Evolutionary conservation across 2,329 filamentous ascomycete species (phyloP), one percentile per base, ranked within the genome.

Genomic region (Alternaria panax): DNA sequence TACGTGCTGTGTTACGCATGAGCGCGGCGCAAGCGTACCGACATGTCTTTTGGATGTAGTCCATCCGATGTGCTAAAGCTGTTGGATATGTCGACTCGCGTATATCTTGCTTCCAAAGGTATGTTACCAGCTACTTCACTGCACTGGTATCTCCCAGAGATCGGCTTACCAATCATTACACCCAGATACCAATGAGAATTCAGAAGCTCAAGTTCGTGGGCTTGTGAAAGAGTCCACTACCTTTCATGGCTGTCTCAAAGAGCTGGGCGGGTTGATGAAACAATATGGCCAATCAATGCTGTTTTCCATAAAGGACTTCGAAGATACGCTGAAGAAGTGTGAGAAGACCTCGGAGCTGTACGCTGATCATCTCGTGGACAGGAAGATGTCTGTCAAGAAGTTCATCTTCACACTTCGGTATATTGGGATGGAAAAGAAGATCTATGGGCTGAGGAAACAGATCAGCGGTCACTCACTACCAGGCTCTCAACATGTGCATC

Each of bases 21-120:
- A 69, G 71, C 71, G 72, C 71, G 67, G 65, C 66, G 62, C 60
- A 57, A 58, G 63, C 57, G 41, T 52, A 41, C 24, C 34, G 45
- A 48, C 16, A 76, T 75, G 72, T 72, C 71, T 32, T 74, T 75
- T 59, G 74, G 74, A 28, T 67, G 73, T 51, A 71, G 69, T 52
- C 73, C 72, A 5, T 63, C 69, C 9, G 73, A 76, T 59, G 60
- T 75, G 20, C 55, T 75, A 54, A 76, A 75, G 54, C 54, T 76
- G 25, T 57, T 76, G 12, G 71, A 76, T 51, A 46, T 75, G 16
- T 76, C 74, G 7, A 70, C 72, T 22, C 67, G 73, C 20, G 59
- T 76, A 18, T 76, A 76, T 52, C 54, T 74, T 12, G 74, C 74
- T 22, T 76, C 75, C 63, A 75, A 71, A 66, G 71, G 73, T 71